These are phyloP conservation scores for Trichoderma breve DNA, from an alignment of 2,329 filamentous ascomycete species.

Conservation along the genomic window DNA sequence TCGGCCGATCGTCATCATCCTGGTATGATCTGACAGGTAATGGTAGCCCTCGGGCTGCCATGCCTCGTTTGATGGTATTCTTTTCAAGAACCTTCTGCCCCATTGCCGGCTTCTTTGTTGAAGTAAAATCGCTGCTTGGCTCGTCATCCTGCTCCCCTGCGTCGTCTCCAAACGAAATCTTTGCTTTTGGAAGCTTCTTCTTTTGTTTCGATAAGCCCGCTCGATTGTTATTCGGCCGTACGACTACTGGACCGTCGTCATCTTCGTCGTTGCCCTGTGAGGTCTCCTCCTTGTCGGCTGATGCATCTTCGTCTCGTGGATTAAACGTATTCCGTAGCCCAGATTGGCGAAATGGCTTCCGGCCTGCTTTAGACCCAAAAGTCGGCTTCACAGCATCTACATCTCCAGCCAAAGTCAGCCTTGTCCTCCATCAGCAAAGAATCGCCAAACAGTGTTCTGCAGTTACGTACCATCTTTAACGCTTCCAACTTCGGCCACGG, in stretches of 20 bases:
- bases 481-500: conserved; percentile 27
- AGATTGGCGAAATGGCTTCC: conserved; percentile 58
- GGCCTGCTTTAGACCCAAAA: conserved; percentile 44
- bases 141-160: conserved; percentile 51
- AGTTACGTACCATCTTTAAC: conserved; percentile 39
- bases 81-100: conserved; percentile 65
- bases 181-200: conserved; percentile 56
- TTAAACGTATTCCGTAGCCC: conserved; percentile 57
- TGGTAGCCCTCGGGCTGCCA: conserved; percentile 50
- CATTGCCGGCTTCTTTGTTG: conserved; percentile 65
- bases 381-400: conserved; percentile 37
- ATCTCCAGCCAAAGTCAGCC: conserved; percentile 32
- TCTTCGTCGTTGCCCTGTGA: conserved; percentile 40
- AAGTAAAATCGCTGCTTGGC: conserved; percentile 50
- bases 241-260: conserved; percentile 46
- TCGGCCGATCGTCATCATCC: conserved; percentile 66
- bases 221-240: conserved; percentile 48
- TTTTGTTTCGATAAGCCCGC: conserved; percentile 59
- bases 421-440: conserved; percentile 36
- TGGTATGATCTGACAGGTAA: conserved; percentile 50
- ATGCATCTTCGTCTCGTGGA: conserved; percentile 39
- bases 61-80: conserved; percentile 57
- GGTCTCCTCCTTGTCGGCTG: conserved; percentile 25
- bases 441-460: conserved; percentile 23
- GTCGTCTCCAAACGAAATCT: conserved; percentile 73